Percentiles rank a stretch among this genome's conserved stretches.
Evolutionary conservation across 1,139 yeast genomes (phyloP).

Genomic region (Saccharomyces hybrid): DNA sequence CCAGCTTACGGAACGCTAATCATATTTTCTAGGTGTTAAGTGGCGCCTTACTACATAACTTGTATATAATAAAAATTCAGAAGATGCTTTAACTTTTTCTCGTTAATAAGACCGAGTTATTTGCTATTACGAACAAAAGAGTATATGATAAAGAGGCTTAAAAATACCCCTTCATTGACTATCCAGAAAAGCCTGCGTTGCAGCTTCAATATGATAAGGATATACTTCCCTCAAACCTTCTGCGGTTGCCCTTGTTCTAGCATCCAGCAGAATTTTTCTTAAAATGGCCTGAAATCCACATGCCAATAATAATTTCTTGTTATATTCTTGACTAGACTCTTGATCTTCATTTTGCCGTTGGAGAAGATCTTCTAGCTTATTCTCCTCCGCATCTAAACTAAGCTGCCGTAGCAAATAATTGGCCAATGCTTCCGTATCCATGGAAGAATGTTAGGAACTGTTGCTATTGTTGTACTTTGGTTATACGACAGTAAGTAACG

Average conservation of each 20-base stretch:
- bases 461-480: neutral
- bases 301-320: constrained; percentile 14
- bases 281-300: constrained; percentile 16
- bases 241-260: constrained; percentile 14
- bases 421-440: neutral
- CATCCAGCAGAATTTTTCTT: constrained; percentile 13
- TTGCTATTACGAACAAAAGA: neutral
- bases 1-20: constrained; percentile 6
- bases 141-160: neutral
- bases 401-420: neutral
- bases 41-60: neutral
- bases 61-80: neutral
- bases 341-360: constrained; percentile 5
- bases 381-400: constrained; percentile 1
- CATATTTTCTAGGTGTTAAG: constrained; percentile 4
- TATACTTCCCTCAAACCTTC: constrained; percentile 16
- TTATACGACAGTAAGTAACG: neutral
- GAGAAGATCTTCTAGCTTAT: constrained; percentile 6
- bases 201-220: constrained; percentile 17
- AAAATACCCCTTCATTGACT: neutral
- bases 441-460: neutral
- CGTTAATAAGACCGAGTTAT: neutral
- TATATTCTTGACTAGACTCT: constrained; percentile 10
- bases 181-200: constrained; percentile 10
- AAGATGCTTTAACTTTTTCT: neutral